Conservation (phyloP, 345 rosid species). For the Acer saccharum region DNA sequence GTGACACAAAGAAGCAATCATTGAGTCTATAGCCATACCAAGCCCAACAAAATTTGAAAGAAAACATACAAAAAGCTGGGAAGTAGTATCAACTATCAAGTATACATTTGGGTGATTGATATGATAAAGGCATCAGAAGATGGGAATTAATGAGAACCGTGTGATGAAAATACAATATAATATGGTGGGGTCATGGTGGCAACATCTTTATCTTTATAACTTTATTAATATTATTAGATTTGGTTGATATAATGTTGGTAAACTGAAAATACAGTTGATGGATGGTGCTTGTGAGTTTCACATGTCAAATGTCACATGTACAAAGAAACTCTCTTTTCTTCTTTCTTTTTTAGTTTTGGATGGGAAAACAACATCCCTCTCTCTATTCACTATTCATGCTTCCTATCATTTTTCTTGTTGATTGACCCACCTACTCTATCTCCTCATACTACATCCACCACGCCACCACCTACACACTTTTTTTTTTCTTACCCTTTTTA, state of each 20-base stretch:
- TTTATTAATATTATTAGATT: not conserved
- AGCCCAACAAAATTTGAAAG: not conserved
- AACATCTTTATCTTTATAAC: not conserved
- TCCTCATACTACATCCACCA: too few species aligned
- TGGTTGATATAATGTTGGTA: not conserved
- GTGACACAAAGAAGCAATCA: not conserved
- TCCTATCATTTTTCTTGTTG: not conserved
- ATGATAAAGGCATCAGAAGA: not conserved
- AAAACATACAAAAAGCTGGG: not conserved
- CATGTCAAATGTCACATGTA: constrained; percentile 17
- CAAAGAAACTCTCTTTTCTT: too few species aligned
- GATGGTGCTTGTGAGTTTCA: constrained; percentile 18
- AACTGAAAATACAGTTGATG: not conserved
- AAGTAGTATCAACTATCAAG: not conserved
- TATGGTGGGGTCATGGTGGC: not conserved
- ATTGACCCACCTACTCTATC: not conserved
- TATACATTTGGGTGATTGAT: not conserved
- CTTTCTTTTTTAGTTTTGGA: not conserved
- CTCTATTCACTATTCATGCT: not conserved
- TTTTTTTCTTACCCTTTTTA: not conserved
- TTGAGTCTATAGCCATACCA: not conserved
- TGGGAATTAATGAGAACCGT: not conserved
- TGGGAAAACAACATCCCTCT: constrained; percentile 19
- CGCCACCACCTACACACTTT: too few species aligned
- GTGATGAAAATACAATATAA: not conserved